A percentile compares a stretch with the other conserved stretches of the same genome.
These are phyloP conservation scores for Heliamphora ciliata DNA, from an alignment of 179 eudicot species.

Conservation along the genomic window DNA sequence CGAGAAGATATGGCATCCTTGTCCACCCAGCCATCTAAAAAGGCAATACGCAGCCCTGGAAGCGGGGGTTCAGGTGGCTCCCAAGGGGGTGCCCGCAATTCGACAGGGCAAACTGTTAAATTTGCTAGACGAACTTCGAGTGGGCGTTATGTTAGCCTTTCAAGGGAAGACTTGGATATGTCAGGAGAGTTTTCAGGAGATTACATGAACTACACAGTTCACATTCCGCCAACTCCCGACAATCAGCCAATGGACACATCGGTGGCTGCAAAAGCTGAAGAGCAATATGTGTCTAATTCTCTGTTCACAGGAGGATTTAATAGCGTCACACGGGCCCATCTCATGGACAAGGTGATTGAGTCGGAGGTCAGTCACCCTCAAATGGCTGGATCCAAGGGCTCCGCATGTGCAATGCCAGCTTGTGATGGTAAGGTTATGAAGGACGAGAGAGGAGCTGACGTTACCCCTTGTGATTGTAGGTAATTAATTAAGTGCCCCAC, in stretches of 20 bases:
- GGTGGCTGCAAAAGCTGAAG: slow-evolving; percentile 78
- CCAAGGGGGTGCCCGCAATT: slow-evolving; percentile 18
- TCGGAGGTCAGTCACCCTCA: slow-evolving; percentile 53
- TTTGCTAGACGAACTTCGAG: slow-evolving; percentile 75
- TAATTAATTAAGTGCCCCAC: not conserved
- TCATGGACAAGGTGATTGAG: slow-evolving; percentile 82
- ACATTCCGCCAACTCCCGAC: slow-evolving; percentile 75
- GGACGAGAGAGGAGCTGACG: slow-evolving; percentile 59
- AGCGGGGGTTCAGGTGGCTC: slow-evolving; percentile 24
- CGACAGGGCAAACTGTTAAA: slow-evolving; percentile 51
- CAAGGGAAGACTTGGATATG: slow-evolving; percentile 61
- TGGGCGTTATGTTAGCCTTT: slow-evolving; percentile 63
- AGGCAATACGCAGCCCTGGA: slow-evolving; percentile 41
- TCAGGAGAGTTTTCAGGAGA: slow-evolving; percentile 63
- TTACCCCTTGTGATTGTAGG: slow-evolving; percentile 83
- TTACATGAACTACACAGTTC: slow-evolving; percentile 73
- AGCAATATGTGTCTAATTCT: slow-evolving; percentile 79
- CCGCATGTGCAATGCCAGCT: slow-evolving; percentile 54
- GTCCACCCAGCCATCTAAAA: slow-evolving; percentile 42
- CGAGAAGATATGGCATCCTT: slow-evolving; percentile 34
- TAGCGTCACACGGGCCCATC: slow-evolving; percentile 76
- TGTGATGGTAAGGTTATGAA: slow-evolving; percentile 71
- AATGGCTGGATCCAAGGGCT: slow-evolving; percentile 49
- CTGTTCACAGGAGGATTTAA: slow-evolving; percentile 80
- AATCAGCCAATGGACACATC: slow-evolving; percentile 72